Percentiles rank a stretch among this genome's conserved stretches.
These are phyloP conservation scores for Magnolia changhungtana DNA, from an alignment of 164 flowering plant species.

Conservation along the genomic window DNA sequence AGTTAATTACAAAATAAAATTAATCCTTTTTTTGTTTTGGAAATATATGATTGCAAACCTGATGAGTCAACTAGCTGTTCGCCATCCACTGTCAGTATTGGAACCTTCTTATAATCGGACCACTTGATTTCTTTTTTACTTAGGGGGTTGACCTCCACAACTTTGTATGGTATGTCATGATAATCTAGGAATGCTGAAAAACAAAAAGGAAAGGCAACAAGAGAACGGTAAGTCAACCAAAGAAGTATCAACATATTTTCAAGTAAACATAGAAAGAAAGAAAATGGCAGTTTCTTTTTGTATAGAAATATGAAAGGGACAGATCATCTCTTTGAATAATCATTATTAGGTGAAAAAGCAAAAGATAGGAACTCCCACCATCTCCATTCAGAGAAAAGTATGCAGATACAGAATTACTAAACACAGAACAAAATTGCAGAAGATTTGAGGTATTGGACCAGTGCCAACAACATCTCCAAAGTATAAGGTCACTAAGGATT, in stretches of 20 bases:
- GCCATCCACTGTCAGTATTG: slow-evolving; percentile 80
- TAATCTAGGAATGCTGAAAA: slow-evolving; percentile 80
- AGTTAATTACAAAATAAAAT: neutral
- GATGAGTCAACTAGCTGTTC: slow-evolving; percentile 83
- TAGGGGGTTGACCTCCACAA: slow-evolving; percentile 93
- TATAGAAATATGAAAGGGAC: neutral
- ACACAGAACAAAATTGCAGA: neutral
- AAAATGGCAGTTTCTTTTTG: no score
- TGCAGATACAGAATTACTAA: neutral
- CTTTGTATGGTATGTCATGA: slow-evolving; percentile 76
- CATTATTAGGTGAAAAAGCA: no score
- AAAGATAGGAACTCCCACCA: neutral
- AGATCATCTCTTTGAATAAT: neutral
- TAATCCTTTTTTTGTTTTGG: neutral
- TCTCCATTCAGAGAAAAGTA: neutral
- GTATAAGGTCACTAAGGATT: no score
- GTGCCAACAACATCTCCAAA: no score
- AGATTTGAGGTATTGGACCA: no score
- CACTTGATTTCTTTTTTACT: slow-evolving; percentile 93
- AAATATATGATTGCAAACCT: slow-evolving; percentile 39
- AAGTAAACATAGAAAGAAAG: neutral
- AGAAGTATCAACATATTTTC: neutral
- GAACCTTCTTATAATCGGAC: slow-evolving; percentile 96
- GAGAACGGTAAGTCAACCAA: no score
- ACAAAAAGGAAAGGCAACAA: slow-evolving; percentile 1